These are phyloP conservation scores for Chaetomiaceae sp. DNA, from an alignment of 2,329 filamentous ascomycete genomes.

Conservation along the genomic window DNA sequence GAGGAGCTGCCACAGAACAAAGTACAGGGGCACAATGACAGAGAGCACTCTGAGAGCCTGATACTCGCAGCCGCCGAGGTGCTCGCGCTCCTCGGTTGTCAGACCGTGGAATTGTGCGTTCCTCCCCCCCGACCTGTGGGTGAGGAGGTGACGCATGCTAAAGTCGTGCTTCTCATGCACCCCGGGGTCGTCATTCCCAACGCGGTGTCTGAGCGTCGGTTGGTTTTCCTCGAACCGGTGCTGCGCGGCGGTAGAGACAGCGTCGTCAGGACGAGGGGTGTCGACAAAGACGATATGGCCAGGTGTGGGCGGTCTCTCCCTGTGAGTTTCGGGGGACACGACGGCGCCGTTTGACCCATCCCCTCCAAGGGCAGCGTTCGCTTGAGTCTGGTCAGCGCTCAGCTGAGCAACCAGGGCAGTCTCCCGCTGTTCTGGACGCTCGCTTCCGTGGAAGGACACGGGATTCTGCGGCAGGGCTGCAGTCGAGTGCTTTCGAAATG, in stretches of 20 bases:
- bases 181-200: neutral
- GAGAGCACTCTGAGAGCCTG: slow-evolving; percentile 56
- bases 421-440: neutral
- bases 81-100: slow-evolving; percentile 48
- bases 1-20: slow-evolving; percentile 53
- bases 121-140: slow-evolving; percentile 38
- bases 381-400: neutral
- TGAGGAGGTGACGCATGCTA: slow-evolving; percentile 32
- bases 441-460: neutral
- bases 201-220: slow-evolving; percentile 9
- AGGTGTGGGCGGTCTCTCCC: neutral
- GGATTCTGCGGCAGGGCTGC: neutral
- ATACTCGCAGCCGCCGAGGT: slow-evolving; percentile 60
- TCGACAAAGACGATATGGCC: slow-evolving; percentile 24
- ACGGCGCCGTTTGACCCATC: too few species aligned
- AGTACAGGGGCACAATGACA: slow-evolving; percentile 57
- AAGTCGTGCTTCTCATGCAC: slow-evolving; percentile 14
- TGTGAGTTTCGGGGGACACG: neutral
- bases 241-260: slow-evolving; percentile 10
- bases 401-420: too few species aligned
- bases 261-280: slow-evolving; percentile 6
- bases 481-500: slow-evolving; percentile 15
- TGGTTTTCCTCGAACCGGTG: neutral
- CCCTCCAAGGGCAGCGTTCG: neutral
- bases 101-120: slow-evolving; percentile 54